phyloP scores from a whole-genome alignment of 140 eudicot species.

The Senecio squalidus region DNA sequence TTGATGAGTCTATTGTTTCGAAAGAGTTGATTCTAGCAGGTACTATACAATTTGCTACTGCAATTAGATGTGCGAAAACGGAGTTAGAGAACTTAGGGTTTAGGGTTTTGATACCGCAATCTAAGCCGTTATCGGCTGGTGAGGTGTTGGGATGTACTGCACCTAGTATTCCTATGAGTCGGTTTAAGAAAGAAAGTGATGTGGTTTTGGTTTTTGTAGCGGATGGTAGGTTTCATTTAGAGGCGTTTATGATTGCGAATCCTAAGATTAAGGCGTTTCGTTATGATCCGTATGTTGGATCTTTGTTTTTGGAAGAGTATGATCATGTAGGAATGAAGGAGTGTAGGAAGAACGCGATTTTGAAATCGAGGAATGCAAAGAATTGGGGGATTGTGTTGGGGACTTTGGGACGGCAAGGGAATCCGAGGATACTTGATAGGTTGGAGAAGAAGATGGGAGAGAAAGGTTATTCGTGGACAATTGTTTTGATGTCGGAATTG shows the following conservation, averaged over 20 bases:
- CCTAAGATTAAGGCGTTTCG: slow-evolving; percentile 75
- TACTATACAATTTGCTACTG: slow-evolving; percentile 68
- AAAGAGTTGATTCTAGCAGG: slow-evolving; percentile 59
- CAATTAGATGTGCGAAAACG: slow-evolving; percentile 65
- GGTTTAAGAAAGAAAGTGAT: slow-evolving; percentile 21
- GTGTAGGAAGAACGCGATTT: slow-evolving; percentile 62
- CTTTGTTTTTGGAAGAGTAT: slow-evolving; percentile 81
- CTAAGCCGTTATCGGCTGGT: slow-evolving; percentile 91
- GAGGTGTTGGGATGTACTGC: slow-evolving; percentile 94
- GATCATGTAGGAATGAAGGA: slow-evolving; percentile 89
- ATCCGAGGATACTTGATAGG: slow-evolving; percentile 70
- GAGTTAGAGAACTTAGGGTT: slow-evolving; percentile 70
- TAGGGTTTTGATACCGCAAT: slow-evolving; percentile 77
- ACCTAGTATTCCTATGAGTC: slow-evolving; percentile 34
- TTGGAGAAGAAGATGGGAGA: slow-evolving; percentile 78
- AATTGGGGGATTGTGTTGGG: slow-evolving; percentile 93
- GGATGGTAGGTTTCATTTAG: slow-evolving; percentile 93
- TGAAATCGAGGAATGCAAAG: slow-evolving; percentile 44
- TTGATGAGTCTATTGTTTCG: slow-evolving; percentile 4
- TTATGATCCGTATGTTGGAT: slow-evolving; percentile 82
- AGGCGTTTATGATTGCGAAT: slow-evolving; percentile 89
- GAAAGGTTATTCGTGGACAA: slow-evolving; percentile 59
- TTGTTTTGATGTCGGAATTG: slow-evolving; percentile 81
- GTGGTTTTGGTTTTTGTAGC: slow-evolving; percentile 74
- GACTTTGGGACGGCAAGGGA: slow-evolving; percentile 93